phyloP scores from a whole-genome alignment of 306 rosid species.

The Geum urbanum region DNA sequence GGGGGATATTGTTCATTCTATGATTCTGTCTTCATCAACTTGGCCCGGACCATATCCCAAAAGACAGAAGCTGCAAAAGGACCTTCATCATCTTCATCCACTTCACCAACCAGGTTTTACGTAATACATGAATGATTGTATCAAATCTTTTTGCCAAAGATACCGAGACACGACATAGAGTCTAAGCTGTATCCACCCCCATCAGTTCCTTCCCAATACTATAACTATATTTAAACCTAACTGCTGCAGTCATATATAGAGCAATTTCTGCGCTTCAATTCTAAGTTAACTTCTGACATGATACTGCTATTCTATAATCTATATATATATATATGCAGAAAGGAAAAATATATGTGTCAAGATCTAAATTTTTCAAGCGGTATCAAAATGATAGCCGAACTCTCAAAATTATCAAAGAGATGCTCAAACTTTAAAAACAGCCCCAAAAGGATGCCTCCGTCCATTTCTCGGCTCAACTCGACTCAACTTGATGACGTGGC shows the following conservation, averaged over 20 bases:
- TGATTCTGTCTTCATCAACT: too few species aligned
- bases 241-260: neutral
- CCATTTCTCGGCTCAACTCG: too few species aligned
- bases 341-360: too few species aligned
- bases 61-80: neutral
- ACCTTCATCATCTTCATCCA: slow-evolving; percentile 15
- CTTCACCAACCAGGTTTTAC: slow-evolving; percentile 11
- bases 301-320: too few species aligned
- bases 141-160: slow-evolving; percentile 14
- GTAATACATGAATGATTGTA: neutral
- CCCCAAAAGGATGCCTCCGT: too few species aligned
- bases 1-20: neutral
- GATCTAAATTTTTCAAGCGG: too few species aligned
- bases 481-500: too few species aligned
- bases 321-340: too few species aligned
- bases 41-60: slow-evolving; percentile 1
- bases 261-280: neutral
- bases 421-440: too few species aligned
- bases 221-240: neutral
- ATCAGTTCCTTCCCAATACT: neutral
- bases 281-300: neutral
- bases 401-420: too few species aligned
- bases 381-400: too few species aligned
- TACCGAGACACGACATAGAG: slow-evolving; percentile 28
- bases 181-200: slow-evolving; percentile 23